Conservation (phyloP, 73 alveolate genomes). For the Symbiodinium natans region DNA sequence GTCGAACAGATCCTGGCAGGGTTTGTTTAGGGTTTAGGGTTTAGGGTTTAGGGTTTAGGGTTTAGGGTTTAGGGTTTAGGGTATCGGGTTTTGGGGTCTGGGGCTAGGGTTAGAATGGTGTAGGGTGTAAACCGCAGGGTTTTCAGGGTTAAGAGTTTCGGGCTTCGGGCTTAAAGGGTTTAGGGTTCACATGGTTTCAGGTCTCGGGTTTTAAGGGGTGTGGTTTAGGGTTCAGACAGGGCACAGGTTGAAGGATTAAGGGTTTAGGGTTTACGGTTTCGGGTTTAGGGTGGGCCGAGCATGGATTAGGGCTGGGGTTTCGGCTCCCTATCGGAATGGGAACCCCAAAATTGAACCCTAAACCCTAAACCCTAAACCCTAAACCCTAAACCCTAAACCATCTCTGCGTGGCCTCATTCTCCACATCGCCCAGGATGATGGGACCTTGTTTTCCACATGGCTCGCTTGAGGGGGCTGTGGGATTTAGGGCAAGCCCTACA, state of each 20-base stretch:
- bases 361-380: background rate
- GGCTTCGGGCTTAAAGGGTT: background rate
- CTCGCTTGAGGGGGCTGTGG: too few species aligned
- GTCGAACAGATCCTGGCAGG: slow-evolving; percentile 60
- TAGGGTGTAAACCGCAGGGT: background rate
- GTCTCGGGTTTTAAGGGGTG: too few species aligned
- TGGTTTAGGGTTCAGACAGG: background rate
- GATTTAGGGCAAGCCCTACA: too few species aligned
- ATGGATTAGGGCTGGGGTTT: background rate
- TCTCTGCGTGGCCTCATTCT: slow-evolving; percentile 34
- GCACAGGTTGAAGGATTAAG: background rate
- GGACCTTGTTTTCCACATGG: slow-evolving; percentile 32
- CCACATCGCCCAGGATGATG: slow-evolving; percentile 82
- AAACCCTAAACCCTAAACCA: background rate
- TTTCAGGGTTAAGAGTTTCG: too few species aligned
- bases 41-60: background rate
- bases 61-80: background rate
- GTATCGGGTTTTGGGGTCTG: background rate
- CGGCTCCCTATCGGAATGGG: background rate
- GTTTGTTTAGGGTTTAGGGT: too few species aligned
- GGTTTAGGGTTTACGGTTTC: background rate
- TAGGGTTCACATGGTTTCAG: background rate
- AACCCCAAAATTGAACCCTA: too few species aligned
- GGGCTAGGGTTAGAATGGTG: too few species aligned
- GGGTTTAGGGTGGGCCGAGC: background rate